phyloP scores from a whole-genome alignment of 306 rosid genomes.

The Castanopsis chinensis region DNA sequence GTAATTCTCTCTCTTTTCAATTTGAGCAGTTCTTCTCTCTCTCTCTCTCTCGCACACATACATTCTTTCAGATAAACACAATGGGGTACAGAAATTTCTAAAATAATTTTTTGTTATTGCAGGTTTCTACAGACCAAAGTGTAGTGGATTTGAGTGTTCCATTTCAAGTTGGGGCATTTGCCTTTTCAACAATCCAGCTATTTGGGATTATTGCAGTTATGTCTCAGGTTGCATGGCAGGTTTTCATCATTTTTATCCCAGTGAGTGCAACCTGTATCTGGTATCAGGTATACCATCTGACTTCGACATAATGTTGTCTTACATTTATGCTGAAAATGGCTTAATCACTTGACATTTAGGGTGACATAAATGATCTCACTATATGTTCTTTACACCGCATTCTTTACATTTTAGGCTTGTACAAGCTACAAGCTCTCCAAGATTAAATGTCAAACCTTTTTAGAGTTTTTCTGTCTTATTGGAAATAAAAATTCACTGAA shows the following conservation, averaged over 20 bases:
- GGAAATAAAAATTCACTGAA: background rate
- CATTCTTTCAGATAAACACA: background rate
- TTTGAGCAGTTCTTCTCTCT: background rate
- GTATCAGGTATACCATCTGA: conserved; percentile 60
- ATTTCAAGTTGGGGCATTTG: conserved; percentile 39
- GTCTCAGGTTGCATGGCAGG: conserved; percentile 86
- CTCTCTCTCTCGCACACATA: background rate
- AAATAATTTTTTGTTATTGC: conserved; percentile 12
- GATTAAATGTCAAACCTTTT: background rate
- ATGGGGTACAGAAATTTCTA: background rate
- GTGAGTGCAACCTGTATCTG: conserved; percentile 56
- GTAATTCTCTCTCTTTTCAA: background rate
- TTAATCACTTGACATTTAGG: background rate
- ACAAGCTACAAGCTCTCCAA: background rate
- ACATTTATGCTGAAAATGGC: background rate
- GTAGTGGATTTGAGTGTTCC: conserved; percentile 53
- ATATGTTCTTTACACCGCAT: background rate
- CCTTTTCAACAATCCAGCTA: conserved; percentile 55
- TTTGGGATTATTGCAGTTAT: conserved; percentile 74
- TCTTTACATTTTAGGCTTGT: background rate
- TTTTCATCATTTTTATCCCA: conserved; percentile 70
- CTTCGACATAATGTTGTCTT: conserved; percentile 4
- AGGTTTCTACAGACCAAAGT: conserved; percentile 87
- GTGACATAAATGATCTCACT: background rate
- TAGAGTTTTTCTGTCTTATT: no score